Conservation (phyloP, 1,284 basidiomycete species). For the Boletus albobrunnescens region DNA sequence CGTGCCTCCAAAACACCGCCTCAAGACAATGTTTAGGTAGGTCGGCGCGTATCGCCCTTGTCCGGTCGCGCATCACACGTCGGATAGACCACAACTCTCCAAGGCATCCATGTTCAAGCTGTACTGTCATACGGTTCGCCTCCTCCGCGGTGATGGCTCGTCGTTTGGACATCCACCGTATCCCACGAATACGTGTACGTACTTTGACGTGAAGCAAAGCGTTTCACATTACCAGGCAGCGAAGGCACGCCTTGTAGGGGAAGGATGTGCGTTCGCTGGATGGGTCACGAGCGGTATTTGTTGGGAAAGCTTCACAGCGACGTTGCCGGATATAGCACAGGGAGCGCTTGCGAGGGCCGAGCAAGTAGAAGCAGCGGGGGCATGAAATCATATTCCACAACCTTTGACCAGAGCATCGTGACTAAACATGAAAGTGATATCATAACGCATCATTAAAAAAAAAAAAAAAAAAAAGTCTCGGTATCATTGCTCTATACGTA, state of each 20-base stretch:
- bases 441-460: conserved; percentile 21
- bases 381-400: conserved; percentile 4
- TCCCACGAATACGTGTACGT: conserved; percentile 28
- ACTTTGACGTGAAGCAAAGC: conserved; percentile 37
- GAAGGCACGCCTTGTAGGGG: conserved; percentile 44
- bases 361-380: neutral
- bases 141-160: conserved; percentile 12
- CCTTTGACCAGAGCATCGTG: conserved; percentile 1
- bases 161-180: conserved; percentile 4
- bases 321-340: neutral
- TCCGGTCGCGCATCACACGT: conserved; percentile 1
- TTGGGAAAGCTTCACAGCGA: conserved; percentile 49
- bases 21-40: conserved; percentile 61
- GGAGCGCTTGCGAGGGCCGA: neutral
- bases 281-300: conserved; percentile 55
- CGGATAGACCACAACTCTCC: conserved; percentile 46
- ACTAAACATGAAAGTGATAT: conserved; percentile 7
- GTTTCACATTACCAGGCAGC: conserved; percentile 43
- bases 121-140: conserved; percentile 29
- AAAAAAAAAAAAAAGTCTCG: no score
- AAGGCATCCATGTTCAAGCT: conserved; percentile 48
- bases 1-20: conserved; percentile 63
- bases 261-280: conserved; percentile 47
- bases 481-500: conserved; percentile 11
- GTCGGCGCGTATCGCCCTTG: neutral